phyloP scores from a whole-genome alignment of 129 eudicot genomes.

The Flaveria brownii region DNA sequence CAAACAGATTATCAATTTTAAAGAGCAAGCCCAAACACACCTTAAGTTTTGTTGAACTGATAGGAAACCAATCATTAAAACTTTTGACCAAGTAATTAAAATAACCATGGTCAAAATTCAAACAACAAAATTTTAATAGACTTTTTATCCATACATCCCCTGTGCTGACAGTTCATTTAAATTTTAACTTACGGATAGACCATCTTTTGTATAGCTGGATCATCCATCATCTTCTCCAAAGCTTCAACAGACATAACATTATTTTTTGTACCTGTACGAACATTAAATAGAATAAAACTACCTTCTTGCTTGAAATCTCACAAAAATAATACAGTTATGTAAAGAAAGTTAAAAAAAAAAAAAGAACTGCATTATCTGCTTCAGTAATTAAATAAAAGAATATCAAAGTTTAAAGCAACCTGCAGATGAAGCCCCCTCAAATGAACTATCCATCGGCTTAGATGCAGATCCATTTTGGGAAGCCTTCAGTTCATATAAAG shows the following conservation, averaged over 20 bases:
- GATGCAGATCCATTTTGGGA: slow-evolving; percentile 79
- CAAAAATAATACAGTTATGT: background rate
- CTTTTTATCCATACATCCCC: background rate
- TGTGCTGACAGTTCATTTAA: background rate
- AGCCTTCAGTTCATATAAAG: slow-evolving; percentile 40
- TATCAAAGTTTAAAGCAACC: slow-evolving; percentile 40
- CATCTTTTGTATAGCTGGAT: slow-evolving; percentile 89
- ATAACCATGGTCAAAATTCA: background rate
- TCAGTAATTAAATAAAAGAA: background rate
- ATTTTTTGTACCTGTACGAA: slow-evolving; percentile 36
- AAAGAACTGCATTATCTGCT: background rate
- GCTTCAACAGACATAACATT: slow-evolving; percentile 82
- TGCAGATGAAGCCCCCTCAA: slow-evolving; percentile 48
- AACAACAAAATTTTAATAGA: background rate
- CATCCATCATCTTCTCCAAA: slow-evolving; percentile 98
- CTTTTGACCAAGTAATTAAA: background rate
- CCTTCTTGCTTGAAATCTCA: slow-evolving; percentile 9
- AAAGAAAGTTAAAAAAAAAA: background rate
- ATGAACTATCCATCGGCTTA: slow-evolving; percentile 42
- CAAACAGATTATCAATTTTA: background rate
- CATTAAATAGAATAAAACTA: background rate
- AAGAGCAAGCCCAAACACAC: background rate
- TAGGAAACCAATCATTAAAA: background rate
- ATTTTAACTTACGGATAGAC: slow-evolving; percentile 72
- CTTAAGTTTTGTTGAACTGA: background rate